These are phyloP conservation scores for Phytophthora vignae DNA, from an alignment of 352 stramenopile species.

Conservation along the genomic window DNA sequence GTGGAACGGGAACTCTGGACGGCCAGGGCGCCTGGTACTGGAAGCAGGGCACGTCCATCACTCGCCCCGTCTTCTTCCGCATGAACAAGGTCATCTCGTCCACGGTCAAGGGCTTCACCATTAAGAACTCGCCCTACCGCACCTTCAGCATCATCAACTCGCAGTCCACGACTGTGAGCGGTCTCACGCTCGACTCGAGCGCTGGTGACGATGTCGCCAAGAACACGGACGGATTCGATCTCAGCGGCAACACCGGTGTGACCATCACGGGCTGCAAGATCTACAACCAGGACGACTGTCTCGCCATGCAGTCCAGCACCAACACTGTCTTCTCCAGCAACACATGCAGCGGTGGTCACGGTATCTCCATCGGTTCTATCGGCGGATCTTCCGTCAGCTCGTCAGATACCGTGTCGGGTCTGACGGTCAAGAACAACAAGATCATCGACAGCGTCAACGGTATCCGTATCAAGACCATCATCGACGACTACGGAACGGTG, in stretches of 20 bases:
- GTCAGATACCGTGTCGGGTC: constrained; percentile 23
- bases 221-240: constrained; percentile 32
- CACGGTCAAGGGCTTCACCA: constrained; percentile 33
- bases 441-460: constrained; percentile 28
- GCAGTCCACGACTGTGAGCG: constrained; percentile 23
- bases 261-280: constrained; percentile 30
- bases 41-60: constrained; percentile 35
- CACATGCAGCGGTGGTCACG: constrained; percentile 23
- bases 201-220: constrained; percentile 10
- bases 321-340: constrained; percentile 23
- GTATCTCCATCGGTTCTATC: constrained; percentile 32
- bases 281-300: constrained; percentile 32
- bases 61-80: constrained; percentile 40
- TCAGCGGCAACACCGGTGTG: constrained; percentile 24
- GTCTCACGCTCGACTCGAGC: constrained; percentile 27
- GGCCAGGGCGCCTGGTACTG: constrained; percentile 46
- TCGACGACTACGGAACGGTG: constrained; percentile 21
- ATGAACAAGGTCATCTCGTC: constrained; percentile 31
- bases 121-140: constrained; percentile 32
- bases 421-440: constrained; percentile 34
- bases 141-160: constrained; percentile 35
- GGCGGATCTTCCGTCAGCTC: constrained; percentile 20
- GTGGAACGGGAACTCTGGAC: constrained; percentile 37
- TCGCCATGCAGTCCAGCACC: constrained; percentile 16
- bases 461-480: constrained; percentile 19